phyloP scores from a whole-genome alignment of 345 rosid genomes.

The Combretum micranthum region DNA sequence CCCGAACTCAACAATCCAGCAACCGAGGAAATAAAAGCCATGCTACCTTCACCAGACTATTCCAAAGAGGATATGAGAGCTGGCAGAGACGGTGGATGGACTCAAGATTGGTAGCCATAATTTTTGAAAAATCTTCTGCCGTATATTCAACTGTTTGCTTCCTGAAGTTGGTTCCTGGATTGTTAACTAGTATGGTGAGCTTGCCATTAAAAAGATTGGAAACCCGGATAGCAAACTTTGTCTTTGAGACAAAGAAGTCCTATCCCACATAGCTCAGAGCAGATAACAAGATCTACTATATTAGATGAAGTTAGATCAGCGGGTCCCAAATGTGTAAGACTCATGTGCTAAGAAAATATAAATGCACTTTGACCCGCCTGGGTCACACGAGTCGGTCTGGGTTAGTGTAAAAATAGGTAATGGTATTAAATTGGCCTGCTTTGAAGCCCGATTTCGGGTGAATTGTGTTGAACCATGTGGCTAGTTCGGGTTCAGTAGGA shows the following conservation, averaged over 20 bases:
- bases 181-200: conserved; percentile 78
- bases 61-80: conserved; percentile 80
- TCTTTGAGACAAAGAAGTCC: conserved; percentile 39
- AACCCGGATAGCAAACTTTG: conserved; percentile 44
- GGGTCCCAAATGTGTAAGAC: too few species aligned
- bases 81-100: conserved; percentile 73
- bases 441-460: too few species aligned
- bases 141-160: conserved; percentile 70
- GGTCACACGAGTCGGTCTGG: too few species aligned
- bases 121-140: conserved; percentile 46
- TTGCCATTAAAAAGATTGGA: conserved; percentile 39
- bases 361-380: too few species aligned
- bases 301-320: too few species aligned
- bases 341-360: too few species aligned
- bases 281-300: too few species aligned
- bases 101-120: conserved; percentile 69
- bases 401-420: too few species aligned
- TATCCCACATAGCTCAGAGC: too few species aligned
- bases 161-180: conserved; percentile 79
- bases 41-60: conserved; percentile 70
- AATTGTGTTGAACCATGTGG: too few species aligned
- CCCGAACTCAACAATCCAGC: conserved; percentile 37
- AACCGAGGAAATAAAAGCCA: conserved; percentile 86
- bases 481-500: too few species aligned
- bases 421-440: too few species aligned